phyloP scores from a whole-genome alignment of 768 basidiomycete genomes.

The Hirschioporus abietinus region DNA sequence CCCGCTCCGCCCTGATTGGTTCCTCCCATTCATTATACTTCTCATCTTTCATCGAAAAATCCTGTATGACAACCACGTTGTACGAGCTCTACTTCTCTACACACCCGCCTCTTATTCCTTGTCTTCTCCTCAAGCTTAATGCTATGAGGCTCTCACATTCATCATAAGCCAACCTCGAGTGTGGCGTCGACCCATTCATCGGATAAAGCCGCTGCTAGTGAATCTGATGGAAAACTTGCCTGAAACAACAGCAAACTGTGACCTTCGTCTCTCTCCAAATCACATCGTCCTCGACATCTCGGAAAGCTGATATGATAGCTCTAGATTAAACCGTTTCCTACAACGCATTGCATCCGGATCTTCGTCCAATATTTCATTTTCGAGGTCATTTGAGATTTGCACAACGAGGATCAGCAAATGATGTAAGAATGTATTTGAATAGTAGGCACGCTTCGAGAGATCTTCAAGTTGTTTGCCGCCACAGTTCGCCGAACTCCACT shows the following conservation, averaged over 20 bases:
- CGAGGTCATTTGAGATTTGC: neutral
- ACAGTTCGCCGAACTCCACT: neutral
- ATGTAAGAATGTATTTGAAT: neutral
- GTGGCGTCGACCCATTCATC: neutral
- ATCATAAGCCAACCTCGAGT: neutral
- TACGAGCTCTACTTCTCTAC: neutral
- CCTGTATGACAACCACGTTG: neutral
- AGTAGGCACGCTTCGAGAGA: neutral
- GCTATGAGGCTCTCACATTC: neutral
- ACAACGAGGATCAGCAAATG: neutral
- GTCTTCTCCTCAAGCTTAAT: too few species aligned
- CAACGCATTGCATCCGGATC: neutral
- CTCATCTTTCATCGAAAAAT: neutral
- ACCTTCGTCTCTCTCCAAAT: neutral
- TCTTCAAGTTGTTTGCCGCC: too few species aligned
- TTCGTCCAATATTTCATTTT: neutral
- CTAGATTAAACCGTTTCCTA: neutral
- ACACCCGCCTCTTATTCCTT: neutral
- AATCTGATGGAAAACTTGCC: neutral
- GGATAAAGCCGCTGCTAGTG: neutral
- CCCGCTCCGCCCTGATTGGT: neutral
- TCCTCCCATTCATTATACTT: neutral
- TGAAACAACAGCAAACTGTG: neutral
- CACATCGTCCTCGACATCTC: neutral
- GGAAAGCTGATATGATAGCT: neutral